A percentile compares a stretch with the other conserved stretches of the same genome.
These are phyloP conservation scores for Arabidopsis hybrid DNA, from an alignment of 441 rosid genomes.

Conservation along the genomic window DNA sequence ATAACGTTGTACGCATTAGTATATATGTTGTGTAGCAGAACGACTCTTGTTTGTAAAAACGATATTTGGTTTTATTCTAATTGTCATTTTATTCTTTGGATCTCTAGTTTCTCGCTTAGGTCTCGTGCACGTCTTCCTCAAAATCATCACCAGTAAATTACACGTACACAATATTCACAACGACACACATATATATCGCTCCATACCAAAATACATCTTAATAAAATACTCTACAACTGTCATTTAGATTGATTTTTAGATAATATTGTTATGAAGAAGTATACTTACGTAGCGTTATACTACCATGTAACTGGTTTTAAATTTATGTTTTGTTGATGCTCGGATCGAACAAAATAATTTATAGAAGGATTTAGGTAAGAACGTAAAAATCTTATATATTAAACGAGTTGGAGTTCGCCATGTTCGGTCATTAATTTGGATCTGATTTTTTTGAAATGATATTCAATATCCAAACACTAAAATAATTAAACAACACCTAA, in stretches of 20 bases:
- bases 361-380: too few relatives aligned
- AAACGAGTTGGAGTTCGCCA: too few relatives aligned
- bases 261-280: not conserved
- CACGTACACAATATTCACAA: constrained; percentile 28
- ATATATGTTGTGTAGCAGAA: constrained; percentile 42
- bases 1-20: constrained; percentile 35
- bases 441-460: not conserved
- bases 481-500: not conserved
- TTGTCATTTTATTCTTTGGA: constrained; percentile 46
- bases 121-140: constrained; percentile 43
- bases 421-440: too few relatives aligned
- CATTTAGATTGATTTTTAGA: not conserved
- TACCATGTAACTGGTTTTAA: not conserved
- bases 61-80: constrained; percentile 46
- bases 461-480: constrained; percentile 1
- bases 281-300: not conserved
- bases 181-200: not conserved
- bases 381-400: too few relatives aligned
- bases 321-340: too few relatives aligned
- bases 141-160: constrained; percentile 40
- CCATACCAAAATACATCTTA: constrained; percentile 9
- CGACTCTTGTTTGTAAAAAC: constrained; percentile 46
- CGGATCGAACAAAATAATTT: too few relatives aligned
- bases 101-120: constrained; percentile 24
- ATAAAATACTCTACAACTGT: not conserved